phyloP scores from a whole-genome alignment of 2,329 filamentous ascomycete genomes.

The Cryphonectria parasitica region DNA sequence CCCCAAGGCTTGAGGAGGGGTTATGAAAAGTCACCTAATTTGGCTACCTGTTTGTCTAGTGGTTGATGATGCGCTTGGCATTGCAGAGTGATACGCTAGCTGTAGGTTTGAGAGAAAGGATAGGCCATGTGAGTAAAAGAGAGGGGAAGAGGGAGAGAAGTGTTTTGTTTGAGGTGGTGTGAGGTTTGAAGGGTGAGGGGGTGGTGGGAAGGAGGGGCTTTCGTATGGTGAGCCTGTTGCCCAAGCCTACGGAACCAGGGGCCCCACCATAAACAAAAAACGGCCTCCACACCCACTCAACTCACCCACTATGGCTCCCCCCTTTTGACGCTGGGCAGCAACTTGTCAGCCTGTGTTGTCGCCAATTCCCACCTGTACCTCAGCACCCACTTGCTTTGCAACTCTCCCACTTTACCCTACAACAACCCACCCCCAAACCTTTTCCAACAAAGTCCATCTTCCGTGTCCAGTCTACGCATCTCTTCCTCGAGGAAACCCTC shows the following conservation, averaged over 20 bases:
- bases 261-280: slow-evolving; percentile 24
- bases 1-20: background rate
- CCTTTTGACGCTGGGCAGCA: slow-evolving; percentile 17
- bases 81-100: background rate
- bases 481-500: slow-evolving; percentile 18
- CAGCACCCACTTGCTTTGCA: slow-evolving; percentile 22
- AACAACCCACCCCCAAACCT: slow-evolving; percentile 21
- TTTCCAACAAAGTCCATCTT: slow-evolving; percentile 16
- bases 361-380: slow-evolving; percentile 15
- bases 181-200: background rate
- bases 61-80: background rate
- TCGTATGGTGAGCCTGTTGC: background rate
- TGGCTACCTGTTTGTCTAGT: background rate
- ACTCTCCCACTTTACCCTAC: slow-evolving; percentile 17
- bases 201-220: background rate
- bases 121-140: background rate
- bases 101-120: background rate
- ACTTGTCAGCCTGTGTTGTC: slow-evolving; percentile 28
- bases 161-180: background rate
- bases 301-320: slow-evolving; percentile 1
- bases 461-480: slow-evolving; percentile 15
- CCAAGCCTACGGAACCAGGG: background rate
- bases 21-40: background rate
- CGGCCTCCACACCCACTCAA: slow-evolving; percentile 13
- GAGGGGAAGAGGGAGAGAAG: background rate